Evolutionary conservation across 108 stramenopile genomes (phyloP).

Genomic region (Seminavis robusta): DNA sequence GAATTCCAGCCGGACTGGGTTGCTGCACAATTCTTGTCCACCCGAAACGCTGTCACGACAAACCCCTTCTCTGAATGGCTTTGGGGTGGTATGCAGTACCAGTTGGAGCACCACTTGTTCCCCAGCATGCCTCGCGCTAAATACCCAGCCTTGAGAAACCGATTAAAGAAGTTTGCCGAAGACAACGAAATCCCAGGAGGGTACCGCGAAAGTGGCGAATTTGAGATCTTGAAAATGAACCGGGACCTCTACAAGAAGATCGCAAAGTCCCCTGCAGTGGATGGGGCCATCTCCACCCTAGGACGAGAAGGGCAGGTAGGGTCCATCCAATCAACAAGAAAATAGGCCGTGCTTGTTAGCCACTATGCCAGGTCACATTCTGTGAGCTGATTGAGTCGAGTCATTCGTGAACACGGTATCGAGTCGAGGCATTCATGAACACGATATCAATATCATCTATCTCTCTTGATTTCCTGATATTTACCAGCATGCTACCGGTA

Average conservation of each 20-base stretch:
- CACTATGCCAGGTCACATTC: no score
- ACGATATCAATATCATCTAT: no score
- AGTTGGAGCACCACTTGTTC: slow-evolving; percentile 95
- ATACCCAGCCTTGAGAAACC: slow-evolving; percentile 67
- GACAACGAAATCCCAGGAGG: slow-evolving; percentile 90
- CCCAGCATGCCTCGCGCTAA: slow-evolving; percentile 91
- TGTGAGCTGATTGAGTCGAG: no score
- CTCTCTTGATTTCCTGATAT: no score
- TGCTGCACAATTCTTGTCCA: slow-evolving; percentile 86
- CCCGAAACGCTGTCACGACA: slow-evolving; percentile 85
- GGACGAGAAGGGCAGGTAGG: slow-evolving; percentile 70
- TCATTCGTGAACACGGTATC: no score
- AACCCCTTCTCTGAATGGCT: slow-evolving; percentile 88
- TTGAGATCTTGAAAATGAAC: slow-evolving; percentile 80
- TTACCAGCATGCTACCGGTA: no score
- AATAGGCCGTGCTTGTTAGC: no score
- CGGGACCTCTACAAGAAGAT: slow-evolving; percentile 78
- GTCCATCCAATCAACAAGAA: slow-evolving; percentile 42
- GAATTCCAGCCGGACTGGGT: slow-evolving; percentile 89
- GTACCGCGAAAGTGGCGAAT: slow-evolving; percentile 80
- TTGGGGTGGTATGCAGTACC: slow-evolving; percentile 97
- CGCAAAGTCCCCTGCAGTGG: slow-evolving; percentile 67
- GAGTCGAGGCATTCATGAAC: no score
- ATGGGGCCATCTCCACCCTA: slow-evolving; percentile 72
- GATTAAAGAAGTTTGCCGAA: slow-evolving; percentile 81